phyloP scores from a whole-genome alignment of 805 yeast genomes.

The Candida germanica region DNA sequence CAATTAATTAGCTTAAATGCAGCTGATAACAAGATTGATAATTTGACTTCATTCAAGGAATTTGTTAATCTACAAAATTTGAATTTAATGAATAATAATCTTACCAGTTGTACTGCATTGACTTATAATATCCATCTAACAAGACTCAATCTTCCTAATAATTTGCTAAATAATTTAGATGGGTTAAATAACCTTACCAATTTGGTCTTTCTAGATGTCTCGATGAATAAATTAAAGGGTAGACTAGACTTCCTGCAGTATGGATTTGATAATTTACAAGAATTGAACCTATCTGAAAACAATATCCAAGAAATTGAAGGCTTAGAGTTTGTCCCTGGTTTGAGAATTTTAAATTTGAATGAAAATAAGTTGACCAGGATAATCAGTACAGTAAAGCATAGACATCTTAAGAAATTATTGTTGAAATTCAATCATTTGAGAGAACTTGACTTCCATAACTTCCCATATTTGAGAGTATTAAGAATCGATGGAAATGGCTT shows the following conservation, averaged over 20 bases:
- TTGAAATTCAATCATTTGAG: slow-evolving; percentile 37
- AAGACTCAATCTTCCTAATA: slow-evolving; percentile 35
- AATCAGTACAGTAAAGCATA: slow-evolving; percentile 20
- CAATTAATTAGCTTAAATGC: slow-evolving; percentile 35
- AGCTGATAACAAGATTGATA: slow-evolving; percentile 37
- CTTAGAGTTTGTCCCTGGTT: slow-evolving; percentile 30
- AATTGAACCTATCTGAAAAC: slow-evolving; percentile 43
- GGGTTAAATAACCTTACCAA: slow-evolving; percentile 39
- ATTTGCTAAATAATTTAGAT: slow-evolving; percentile 31
- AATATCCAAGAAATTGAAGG: slow-evolving; percentile 30
- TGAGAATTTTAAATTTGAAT: slow-evolving; percentile 40
- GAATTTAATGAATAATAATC: slow-evolving; percentile 36
- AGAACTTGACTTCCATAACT: slow-evolving; percentile 27
- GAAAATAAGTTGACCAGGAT: slow-evolving; percentile 34
- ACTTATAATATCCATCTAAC: slow-evolving; percentile 40
- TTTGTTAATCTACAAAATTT: slow-evolving; percentile 42
- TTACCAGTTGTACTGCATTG: slow-evolving; percentile 37
- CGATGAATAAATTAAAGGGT: slow-evolving; percentile 41
- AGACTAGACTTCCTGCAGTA: slow-evolving; percentile 32
- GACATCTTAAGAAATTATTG: slow-evolving; percentile 34
- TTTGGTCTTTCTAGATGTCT: slow-evolving; percentile 38
- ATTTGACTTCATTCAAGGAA: slow-evolving; percentile 39
- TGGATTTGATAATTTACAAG: slow-evolving; percentile 40
- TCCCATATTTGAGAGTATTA: slow-evolving; percentile 41
- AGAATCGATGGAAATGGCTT: slow-evolving; percentile 45